Conservation (phyloP, 2,329 filamentous ascomycete species). For the Phialemonium atrogriseum region DNA sequence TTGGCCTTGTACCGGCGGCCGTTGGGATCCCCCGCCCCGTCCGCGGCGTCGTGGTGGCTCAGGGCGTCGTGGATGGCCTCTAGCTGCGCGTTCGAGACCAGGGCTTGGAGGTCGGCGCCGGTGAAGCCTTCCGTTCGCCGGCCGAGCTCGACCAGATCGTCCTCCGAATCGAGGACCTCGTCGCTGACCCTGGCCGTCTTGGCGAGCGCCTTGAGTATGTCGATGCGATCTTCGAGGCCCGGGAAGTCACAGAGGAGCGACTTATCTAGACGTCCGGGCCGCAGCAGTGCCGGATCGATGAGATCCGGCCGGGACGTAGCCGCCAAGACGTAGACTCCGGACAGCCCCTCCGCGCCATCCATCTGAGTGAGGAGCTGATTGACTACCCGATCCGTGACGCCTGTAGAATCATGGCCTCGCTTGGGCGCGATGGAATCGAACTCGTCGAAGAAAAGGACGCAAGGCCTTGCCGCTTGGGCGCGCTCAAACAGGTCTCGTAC, state of each 20-base stretch:
- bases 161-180: constrained; percentile 49
- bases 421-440: constrained; percentile 98
- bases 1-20: constrained; percentile 25
- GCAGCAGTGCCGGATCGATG: constrained; percentile 86
- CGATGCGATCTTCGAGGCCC: constrained; percentile 66
- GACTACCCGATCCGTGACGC: constrained; percentile 96
- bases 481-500: constrained; percentile 93
- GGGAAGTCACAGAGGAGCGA: constrained; percentile 88
- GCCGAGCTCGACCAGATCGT: constrained; percentile 65
- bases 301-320: constrained; percentile 89
- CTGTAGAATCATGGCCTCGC: constrained; percentile 90
- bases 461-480: constrained; percentile 82
- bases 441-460: constrained; percentile 96
- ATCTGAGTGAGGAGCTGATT: constrained; percentile 98
- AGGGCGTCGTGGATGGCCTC: constrained; percentile 95
- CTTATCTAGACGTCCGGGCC: constrained; percentile 90
- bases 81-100: constrained; percentile 92
- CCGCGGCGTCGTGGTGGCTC: constrained; percentile 41
- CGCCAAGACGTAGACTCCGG: constrained; percentile 91
- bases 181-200: constrained; percentile 68
- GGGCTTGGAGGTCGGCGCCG: constrained; percentile 86
- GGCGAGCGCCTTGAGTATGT: constrained; percentile 81
- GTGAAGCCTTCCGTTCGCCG: constrained; percentile 79
- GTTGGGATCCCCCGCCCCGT: constrained; percentile 15
- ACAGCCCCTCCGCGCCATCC: constrained; percentile 93